phyloP scores from a whole-genome alignment of 1,284 basidiomycete genomes.

The Malassezia cuniculi region DNA sequence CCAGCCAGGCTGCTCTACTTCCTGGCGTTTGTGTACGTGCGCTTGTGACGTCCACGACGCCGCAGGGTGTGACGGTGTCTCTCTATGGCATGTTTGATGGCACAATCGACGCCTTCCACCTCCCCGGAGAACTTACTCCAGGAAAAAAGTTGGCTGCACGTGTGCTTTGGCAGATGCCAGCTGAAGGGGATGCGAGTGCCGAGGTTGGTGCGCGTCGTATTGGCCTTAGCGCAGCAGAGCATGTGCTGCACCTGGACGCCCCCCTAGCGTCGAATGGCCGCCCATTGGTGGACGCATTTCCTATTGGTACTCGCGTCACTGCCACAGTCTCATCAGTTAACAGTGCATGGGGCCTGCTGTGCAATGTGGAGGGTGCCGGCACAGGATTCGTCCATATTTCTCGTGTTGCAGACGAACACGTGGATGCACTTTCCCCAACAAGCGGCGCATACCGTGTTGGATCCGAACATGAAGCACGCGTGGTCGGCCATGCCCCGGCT shows the following conservation, averaged over 20 bases:
- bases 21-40: slow-evolving; percentile 76
- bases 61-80: slow-evolving; percentile 73
- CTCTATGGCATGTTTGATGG: slow-evolving; percentile 87
- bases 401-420: slow-evolving; percentile 78
- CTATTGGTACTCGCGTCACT: slow-evolving; percentile 29
- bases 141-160: slow-evolving; percentile 58
- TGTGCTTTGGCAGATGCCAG: slow-evolving; percentile 56
- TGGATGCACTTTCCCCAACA: slow-evolving; percentile 58
- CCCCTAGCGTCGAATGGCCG: slow-evolving; percentile 16
- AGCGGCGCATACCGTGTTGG: slow-evolving; percentile 29
- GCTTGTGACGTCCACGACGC: slow-evolving; percentile 66
- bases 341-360: slow-evolving; percentile 36
- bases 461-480: slow-evolving; percentile 62
- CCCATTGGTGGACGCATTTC: slow-evolving; percentile 24
- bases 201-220: slow-evolving; percentile 30
- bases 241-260: slow-evolving; percentile 25
- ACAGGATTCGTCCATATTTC: slow-evolving; percentile 55
- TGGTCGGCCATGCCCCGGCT: slow-evolving; percentile 72
- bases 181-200: slow-evolving; percentile 11
- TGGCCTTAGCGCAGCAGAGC: slow-evolving; percentile 30
- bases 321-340: slow-evolving; percentile 26
- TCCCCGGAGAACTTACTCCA: slow-evolving; percentile 47
- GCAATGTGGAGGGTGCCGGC: slow-evolving; percentile 21
- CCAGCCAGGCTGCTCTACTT: slow-evolving; percentile 62
- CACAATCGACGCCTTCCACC: slow-evolving; percentile 71